A percentile compares a stretch with the other conserved stretches of the same genome.
Evolutionary conservation across 2,329 filamentous ascomycete species (phyloP).

Genomic region (Pseudogymnoascus sp.): DNA sequence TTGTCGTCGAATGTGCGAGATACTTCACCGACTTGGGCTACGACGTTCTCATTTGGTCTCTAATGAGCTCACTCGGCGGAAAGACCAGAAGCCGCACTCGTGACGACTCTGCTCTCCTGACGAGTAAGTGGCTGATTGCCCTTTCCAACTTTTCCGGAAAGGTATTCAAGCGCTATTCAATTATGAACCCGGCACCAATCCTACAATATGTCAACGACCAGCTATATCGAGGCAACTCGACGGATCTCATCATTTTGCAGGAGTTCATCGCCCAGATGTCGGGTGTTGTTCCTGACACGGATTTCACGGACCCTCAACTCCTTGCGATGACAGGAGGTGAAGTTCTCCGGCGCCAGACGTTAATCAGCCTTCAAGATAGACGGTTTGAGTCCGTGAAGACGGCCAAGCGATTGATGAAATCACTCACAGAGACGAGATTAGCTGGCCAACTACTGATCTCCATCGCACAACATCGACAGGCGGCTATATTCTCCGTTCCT

Average conservation of each 20-base stretch:
- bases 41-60: slow-evolving; percentile 86
- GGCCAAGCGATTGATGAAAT: slow-evolving; percentile 70
- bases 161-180: slow-evolving; percentile 76
- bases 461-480: slow-evolving; percentile 80
- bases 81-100: slow-evolving; percentile 56
- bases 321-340: slow-evolving; percentile 83
- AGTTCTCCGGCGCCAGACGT: slow-evolving; percentile 67
- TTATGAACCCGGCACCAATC: slow-evolving; percentile 76
- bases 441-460: slow-evolving; percentile 79
- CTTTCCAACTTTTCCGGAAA: slow-evolving; percentile 85
- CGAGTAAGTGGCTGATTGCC: slow-evolving; percentile 86
- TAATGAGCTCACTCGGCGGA: slow-evolving; percentile 65
- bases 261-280: slow-evolving; percentile 90
- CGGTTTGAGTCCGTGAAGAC: slow-evolving; percentile 68
- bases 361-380: slow-evolving; percentile 72
- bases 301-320: slow-evolving; percentile 83
- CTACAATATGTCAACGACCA: slow-evolving; percentile 86
- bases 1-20: slow-evolving; percentile 86
- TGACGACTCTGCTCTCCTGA: slow-evolving; percentile 57
- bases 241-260: slow-evolving; percentile 83
- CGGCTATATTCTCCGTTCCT: slow-evolving; percentile 69
- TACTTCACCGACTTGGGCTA: slow-evolving; percentile 92
- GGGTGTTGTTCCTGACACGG: slow-evolving; percentile 76
- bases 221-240: slow-evolving; percentile 72
- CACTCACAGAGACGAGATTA: slow-evolving; percentile 68